These are phyloP conservation scores for Torulaspora delbrueckii DNA, from an alignment of 805 yeast genomes.

Conservation along the genomic window DNA sequence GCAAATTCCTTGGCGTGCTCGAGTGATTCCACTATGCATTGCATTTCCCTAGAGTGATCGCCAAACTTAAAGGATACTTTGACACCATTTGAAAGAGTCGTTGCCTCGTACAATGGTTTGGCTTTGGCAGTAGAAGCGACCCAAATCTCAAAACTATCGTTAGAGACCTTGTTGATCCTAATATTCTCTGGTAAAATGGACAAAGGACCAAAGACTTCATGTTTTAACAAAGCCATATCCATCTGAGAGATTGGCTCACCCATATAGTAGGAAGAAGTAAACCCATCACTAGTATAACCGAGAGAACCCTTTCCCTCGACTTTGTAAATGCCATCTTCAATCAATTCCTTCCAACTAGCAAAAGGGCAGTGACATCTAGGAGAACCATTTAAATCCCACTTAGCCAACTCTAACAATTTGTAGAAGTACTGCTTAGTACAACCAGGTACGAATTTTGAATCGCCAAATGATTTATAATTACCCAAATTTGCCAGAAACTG, in stretches of 20 bases:
- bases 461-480: constrained; percentile 84
- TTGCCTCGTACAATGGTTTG: constrained; percentile 42
- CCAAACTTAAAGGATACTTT: constrained; percentile 61
- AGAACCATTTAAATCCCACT: constrained; percentile 34
- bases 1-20: constrained; percentile 54
- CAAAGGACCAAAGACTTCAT: constrained; percentile 27
- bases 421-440: constrained; percentile 46
- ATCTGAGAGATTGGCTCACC: constrained; percentile 44
- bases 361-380: constrained; percentile 20
- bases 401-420: constrained; percentile 19
- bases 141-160: constrained; percentile 48
- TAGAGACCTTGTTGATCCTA: constrained; percentile 55
- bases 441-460: constrained; percentile 75
- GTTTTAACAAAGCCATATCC: constrained; percentile 64
- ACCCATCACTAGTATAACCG: constrained; percentile 78
- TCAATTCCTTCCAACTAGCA: constrained; percentile 32
- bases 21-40: constrained; percentile 51
- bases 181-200: constrained; percentile 64
- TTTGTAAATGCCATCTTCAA: constrained; percentile 48
- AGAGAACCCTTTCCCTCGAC: constrained; percentile 47
- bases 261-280: constrained; percentile 68
- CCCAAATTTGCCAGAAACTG: constrained; percentile 73
- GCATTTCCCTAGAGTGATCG: constrained; percentile 67
- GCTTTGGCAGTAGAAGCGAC: constrained; percentile 61
- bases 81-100: constrained; percentile 39